These are phyloP conservation scores for Jatropha multifida DNA, from an alignment of 441 rosid genomes.

Conservation along the genomic window DNA sequence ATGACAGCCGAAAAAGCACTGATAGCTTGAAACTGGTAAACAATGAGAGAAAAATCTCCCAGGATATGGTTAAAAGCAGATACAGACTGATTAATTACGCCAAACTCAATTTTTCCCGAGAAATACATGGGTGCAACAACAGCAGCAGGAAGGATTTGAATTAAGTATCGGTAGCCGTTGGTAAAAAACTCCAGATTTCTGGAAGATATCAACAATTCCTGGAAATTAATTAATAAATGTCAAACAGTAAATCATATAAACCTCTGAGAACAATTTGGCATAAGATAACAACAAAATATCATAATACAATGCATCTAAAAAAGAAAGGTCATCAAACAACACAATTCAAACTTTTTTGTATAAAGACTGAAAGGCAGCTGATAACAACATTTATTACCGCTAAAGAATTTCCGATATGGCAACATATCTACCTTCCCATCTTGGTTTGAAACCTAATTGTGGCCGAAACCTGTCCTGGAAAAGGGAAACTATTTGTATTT, in stretches of 20 bases:
- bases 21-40: slow-evolving; percentile 92
- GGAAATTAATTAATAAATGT: slow-evolving; percentile 26
- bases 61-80: slow-evolving; percentile 97
- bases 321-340: neutral
- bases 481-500: neutral
- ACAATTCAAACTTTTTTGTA: too few species aligned
- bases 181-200: slow-evolving; percentile 98
- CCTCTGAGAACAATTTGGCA: neutral
- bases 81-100: slow-evolving; percentile 94
- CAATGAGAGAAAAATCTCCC: slow-evolving; percentile 92
- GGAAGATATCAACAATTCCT: slow-evolving; percentile 88
- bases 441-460: too few species aligned
- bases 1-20: slow-evolving; percentile 97
- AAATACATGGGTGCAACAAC: slow-evolving; percentile 98
- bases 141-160: slow-evolving; percentile 98
- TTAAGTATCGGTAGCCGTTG: slow-evolving; percentile 87
- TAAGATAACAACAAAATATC: slow-evolving; percentile 1
- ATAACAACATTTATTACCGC: neutral
- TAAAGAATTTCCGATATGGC: neutral
- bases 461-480: neutral
- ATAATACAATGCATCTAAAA: neutral
- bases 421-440: neutral
- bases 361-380: neutral
- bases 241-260: slow-evolving; percentile 22
- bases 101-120: slow-evolving; percentile 97